A percentile compares a stretch with the other conserved stretches of the same genome.
Evolutionary conservation across 306 rosid genomes (phyloP).

Genomic region (Cicer bijugum): DNA sequence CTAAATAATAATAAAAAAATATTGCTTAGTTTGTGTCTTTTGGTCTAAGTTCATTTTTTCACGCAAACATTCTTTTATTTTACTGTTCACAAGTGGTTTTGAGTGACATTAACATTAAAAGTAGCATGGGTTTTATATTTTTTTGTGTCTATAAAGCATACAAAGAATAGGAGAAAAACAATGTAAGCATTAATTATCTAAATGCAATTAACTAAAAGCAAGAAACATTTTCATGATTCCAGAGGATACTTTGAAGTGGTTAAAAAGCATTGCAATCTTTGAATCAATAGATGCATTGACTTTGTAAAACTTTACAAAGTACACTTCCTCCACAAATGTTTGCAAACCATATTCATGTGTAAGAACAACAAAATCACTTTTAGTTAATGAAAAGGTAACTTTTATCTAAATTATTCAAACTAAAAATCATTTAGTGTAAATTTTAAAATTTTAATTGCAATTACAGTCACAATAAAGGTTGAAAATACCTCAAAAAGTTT

Average conservation of each 20-base stretch:
- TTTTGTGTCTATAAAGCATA: neutral
- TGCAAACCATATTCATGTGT: slow-evolving; percentile 7
- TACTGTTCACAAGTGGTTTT: neutral
- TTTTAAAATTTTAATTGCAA: neutral
- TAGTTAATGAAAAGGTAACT: neutral
- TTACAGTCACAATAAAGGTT: neutral
- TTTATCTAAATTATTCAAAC: neutral
- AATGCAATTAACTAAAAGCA: slow-evolving; percentile 1
- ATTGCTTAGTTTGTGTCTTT: too few species aligned
- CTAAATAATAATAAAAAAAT: neutral
- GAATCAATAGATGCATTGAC: neutral
- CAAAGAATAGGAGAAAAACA: neutral
- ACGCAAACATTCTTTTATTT: slow-evolving; percentile 10
- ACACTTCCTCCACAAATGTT: neutral
- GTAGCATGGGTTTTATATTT: neutral
- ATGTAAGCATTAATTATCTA: neutral
- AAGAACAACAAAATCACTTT: neutral
- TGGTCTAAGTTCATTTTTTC: too few species aligned
- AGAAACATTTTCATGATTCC: neutral
- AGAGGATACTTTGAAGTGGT: slow-evolving; percentile 12
- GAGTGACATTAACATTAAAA: neutral
- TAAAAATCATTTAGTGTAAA: neutral
- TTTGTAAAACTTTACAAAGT: neutral
- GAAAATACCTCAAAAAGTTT: too few species aligned
- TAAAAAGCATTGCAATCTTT: slow-evolving; percentile 7